Base-by-base conservation (phyloP, 2,329 filamentous ascomycete species). In the Paraphoma sp. region DNA sequence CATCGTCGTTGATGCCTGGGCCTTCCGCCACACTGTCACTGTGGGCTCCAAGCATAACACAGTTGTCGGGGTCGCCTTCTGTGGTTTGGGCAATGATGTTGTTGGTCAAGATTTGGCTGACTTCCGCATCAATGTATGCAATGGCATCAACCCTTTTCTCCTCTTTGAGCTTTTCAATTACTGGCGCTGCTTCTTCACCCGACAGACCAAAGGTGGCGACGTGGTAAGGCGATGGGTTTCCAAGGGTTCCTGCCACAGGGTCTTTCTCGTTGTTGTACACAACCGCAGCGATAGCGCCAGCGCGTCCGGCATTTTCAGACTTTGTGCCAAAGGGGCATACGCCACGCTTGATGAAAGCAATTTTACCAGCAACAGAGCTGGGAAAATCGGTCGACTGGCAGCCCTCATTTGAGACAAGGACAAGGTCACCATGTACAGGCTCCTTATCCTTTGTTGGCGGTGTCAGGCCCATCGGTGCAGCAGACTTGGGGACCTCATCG, bases 211-310 rank as follows among this genome's bases (percentile, higher is more conserved):
- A 90, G 0, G 89, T 92, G 0, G 90, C 87, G 11, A 91, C 60
- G 42, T 82, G 71, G 89, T 85, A 45, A 71, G 76, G 48, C 65
- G 87, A 71, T 0, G 88, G 87, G 0, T 80, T 82, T 10, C 89
- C 90, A 3, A 95, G 81, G 1, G 91, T 94, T 41, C 91, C 92
- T 48, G 84, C 63, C 4, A 75, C 82, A 0, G 78, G 74, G 1
- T 87, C 89, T 1, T 84, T 80, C 4, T 88, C 87, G 65, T 88
- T 89, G 79, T 94, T 93, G 78, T 91, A 94, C 40, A 95, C 82
- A 14, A 95, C 78, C 1, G 88, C 89, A 2, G 89, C 91, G 9
- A 86, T 75, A 8, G 92, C 92, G 18, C 91, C 90, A 2, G 89
- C 89, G 52, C 81, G 83, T 46, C 88, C 89, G 7, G 92, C 90